Percentiles rank a stretch among this genome's conserved stretches.
Evolutionary conservation across 805 yeast genomes (phyloP).

Genomic region (Pichia insulana): DNA sequence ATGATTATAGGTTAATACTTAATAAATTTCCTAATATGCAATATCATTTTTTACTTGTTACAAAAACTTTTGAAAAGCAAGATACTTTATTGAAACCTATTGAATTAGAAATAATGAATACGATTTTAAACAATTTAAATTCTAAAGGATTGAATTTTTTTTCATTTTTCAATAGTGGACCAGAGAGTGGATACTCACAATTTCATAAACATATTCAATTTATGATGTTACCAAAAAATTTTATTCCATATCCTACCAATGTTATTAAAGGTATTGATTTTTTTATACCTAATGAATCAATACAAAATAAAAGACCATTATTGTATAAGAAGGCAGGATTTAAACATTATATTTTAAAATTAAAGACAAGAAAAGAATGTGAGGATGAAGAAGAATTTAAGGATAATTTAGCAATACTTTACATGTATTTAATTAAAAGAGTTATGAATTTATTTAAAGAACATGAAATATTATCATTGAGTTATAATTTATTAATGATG

Average conservation of each 20-base stretch:
- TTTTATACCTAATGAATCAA: slow-evolving; percentile 42
- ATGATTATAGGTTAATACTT: slow-evolving; percentile 53
- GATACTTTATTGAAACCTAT: slow-evolving; percentile 57
- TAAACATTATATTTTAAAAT: slow-evolving; percentile 73
- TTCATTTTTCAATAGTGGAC: slow-evolving; percentile 86
- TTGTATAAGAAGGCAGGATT: slow-evolving; percentile 56
- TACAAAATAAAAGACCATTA: slow-evolving; percentile 44
- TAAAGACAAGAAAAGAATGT: slow-evolving; percentile 32
- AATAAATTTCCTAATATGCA: slow-evolving; percentile 84
- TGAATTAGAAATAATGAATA: slow-evolving; percentile 57
- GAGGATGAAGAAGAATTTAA: slow-evolving; percentile 37
- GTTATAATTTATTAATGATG: slow-evolving; percentile 79
- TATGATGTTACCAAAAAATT: slow-evolving; percentile 56
- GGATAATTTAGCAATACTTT: slow-evolving; percentile 57
- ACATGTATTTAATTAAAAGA: slow-evolving; percentile 64
- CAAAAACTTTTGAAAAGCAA: slow-evolving; percentile 68
- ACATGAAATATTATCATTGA: slow-evolving; percentile 35
- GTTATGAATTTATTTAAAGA: slow-evolving; percentile 60
- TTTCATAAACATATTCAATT: slow-evolving; percentile 90
- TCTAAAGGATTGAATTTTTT: slow-evolving; percentile 38
- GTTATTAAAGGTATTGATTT: slow-evolving; percentile 37
- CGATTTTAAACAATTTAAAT: slow-evolving; percentile 44
- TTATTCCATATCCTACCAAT: slow-evolving; percentile 48
- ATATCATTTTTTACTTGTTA: slow-evolving; percentile 70
- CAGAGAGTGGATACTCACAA: slow-evolving; percentile 87